These are phyloP conservation scores for Colletotrichum musae DNA, from an alignment of 2,329 filamentous ascomycete genomes.

Conservation along the genomic window DNA sequence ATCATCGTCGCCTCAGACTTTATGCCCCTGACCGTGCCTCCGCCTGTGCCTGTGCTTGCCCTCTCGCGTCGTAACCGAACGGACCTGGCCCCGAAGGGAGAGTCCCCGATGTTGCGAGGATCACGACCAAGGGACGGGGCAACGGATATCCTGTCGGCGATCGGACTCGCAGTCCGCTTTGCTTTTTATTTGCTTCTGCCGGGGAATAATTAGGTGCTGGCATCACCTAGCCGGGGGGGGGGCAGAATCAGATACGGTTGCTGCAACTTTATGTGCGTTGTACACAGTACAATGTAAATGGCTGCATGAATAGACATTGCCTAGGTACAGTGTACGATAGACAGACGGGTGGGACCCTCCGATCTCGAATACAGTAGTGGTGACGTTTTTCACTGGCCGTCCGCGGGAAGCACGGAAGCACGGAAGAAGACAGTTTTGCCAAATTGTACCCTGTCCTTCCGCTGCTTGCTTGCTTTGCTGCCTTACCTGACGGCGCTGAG, in stretches of 20 bases:
- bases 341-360: neutral
- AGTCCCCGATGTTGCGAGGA: too few relatives aligned
- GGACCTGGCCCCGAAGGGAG: too few relatives aligned
- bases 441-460: neutral
- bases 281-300: neutral
- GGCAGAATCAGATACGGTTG: constrained; percentile 2
- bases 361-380: constrained; percentile 38
- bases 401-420: constrained; percentile 28
- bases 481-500: neutral
- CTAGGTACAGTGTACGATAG: neutral
- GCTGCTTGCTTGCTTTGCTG: neutral
- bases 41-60: too few relatives aligned
- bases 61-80: too few relatives aligned
- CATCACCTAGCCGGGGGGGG: too few relatives aligned
- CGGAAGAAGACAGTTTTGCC: constrained; percentile 5
- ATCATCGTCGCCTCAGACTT: too few relatives aligned
- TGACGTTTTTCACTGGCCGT: constrained; percentile 29
- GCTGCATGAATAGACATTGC: neutral
- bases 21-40: too few relatives aligned
- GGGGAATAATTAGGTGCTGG: too few relatives aligned
- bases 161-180: constrained; percentile 10
- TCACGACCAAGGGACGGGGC: too few relatives aligned
- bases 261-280: too few relatives aligned
- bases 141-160: constrained; percentile 23
- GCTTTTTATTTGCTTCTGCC: neutral